A percentile compares a stretch with the other conserved stretches of the same genome.
Evolutionary conservation across 441 rosid genomes (phyloP).

Genomic region (Arabidopsis lyrata): DNA sequence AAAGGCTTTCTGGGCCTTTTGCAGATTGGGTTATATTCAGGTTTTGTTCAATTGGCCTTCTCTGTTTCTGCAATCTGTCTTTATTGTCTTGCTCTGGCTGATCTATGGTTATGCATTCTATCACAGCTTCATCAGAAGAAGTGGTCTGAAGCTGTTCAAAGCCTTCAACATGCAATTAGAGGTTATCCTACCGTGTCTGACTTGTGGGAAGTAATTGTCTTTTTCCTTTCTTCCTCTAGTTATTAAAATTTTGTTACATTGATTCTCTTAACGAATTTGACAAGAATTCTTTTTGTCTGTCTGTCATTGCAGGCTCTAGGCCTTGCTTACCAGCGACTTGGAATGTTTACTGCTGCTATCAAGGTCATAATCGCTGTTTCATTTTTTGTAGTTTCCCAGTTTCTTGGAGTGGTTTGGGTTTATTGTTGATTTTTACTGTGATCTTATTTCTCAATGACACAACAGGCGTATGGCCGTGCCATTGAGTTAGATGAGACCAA

Average conservation of each 20-base stretch:
- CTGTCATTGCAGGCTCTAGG: constrained; percentile 75
- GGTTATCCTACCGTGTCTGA: constrained; percentile 84
- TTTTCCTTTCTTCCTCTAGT: constrained; percentile 3
- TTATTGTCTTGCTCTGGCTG: constrained; percentile 3
- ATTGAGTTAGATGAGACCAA: constrained; percentile 79
- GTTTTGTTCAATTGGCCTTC: constrained; percentile 31
- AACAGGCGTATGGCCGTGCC: constrained; percentile 88
- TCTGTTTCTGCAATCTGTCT: neutral
- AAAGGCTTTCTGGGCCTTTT: constrained; percentile 95
- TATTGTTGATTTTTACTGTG: constrained; percentile 10
- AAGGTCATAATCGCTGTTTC: constrained; percentile 55
- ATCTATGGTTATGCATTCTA: neutral
- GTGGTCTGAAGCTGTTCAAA: constrained; percentile 91
- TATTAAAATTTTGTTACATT: constrained; percentile 2
- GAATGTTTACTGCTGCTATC: constrained; percentile 93
- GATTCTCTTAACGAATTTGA: constrained; percentile 17
- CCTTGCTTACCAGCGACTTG: constrained; percentile 91
- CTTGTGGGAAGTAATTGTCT: constrained; percentile 83
- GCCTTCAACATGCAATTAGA: constrained; percentile 94
- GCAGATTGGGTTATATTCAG: constrained; percentile 83
- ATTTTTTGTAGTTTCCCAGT: constrained; percentile 13
- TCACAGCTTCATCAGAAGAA: constrained; percentile 64
- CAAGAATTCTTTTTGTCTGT: constrained; percentile 21
- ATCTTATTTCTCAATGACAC: constrained; percentile 21
- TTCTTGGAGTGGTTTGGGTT: constrained; percentile 24